Evolutionary conservation across 345 rosid species (phyloP), one percentile per base, ranked within the genome.

Genomic region (Salix brachista): DNA sequence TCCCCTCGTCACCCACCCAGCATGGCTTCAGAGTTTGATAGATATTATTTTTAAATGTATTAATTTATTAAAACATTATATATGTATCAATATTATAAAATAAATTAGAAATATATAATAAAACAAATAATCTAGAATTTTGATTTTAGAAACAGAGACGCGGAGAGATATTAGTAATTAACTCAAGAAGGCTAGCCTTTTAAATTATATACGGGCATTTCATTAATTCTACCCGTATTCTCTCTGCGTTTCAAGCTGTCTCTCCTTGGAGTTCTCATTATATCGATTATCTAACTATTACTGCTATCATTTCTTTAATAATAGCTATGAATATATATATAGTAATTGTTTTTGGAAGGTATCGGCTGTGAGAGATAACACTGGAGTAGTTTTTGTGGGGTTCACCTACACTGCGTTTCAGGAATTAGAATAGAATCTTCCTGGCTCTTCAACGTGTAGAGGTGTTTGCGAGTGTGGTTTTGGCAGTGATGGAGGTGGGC

Each of bases 391-490:
- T 7, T 6, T 5, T 58, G 87, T 81, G 89, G 87, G 90, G 85
- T 80, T 86, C 87, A 78, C 79, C 80, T 80, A 81, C 83, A 79
- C 84, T 48, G 80, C 60, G 78, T 77, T 83, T 79, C 65, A 86
- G 82, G 86, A 81, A 84, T 79, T 82, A 46, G 90, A 86, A 89
- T 86, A 86, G 89, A 89, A 88, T 88, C 90, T 86, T 89, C 90
- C 77, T 80, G 83, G 83, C 80, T 76, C 70, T 74, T 76, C 78
- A 77, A 80, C 77, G 72, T 80, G 75, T 62, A 76, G 72, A 65
- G 78, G 71, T 36, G 75, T 17, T 11, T 60, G 65, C 73, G 69
- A 71, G 3, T 26, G 12, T 76, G 80, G 75, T 65, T 70, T 78
- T 71, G 81, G 66, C 52, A 61, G 66, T 75, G 69, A 65, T 80